Base-by-base conservation (phyloP, 2,329 filamentous ascomycete genomes). In the Ilyonectria destructans region DNA sequence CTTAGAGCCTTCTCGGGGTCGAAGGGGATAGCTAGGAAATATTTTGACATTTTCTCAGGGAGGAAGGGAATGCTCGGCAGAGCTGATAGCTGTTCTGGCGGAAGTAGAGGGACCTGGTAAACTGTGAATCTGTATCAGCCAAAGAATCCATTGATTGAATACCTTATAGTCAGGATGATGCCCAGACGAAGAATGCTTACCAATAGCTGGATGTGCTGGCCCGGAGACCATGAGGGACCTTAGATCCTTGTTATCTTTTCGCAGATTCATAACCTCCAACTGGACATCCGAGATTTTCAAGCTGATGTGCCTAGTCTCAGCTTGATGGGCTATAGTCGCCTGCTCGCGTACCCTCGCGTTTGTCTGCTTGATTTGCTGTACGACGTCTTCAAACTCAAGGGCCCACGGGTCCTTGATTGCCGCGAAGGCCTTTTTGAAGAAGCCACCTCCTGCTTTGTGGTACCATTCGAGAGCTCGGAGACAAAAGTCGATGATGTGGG, bases 401-500 rank as follows among this genome's bases (percentile, higher is more conserved):
- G 49, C 35, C 67, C 67, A 69, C 0, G 63, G 58, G 6, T 69
- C 45, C 13, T 63, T 67, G 2, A 69, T 60, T 6, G 67, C 58
- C 0, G 63, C 49, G 21, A 52, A n/a, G 1, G 63, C 56, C 19
- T 63, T 67, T 17, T 35, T 62, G 2, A 67, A 35, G 15, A 69
- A 43, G 7, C 35, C 40, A 3, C 59, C 35, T 21, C 21, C 46
- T 12, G 45, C 59, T 13, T 60, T 67, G 9, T 4, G 43, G 33
- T 67, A 63, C 67, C 67, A 69, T 15, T 35, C 57, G 13, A 63
- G 33, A 6, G 63, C 67, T 2, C 67, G 49, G 37, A 60, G 55
- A 35, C 67, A 67, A 58, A 69, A 69, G 40, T 69, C 67, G 45
- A 69, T 52, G n/a, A 69, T 60, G n/a, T 69, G 55, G 0, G 43